Conservation (phyloP, 148 eudicot genomes). For the Simmondsia chinensis region DNA sequence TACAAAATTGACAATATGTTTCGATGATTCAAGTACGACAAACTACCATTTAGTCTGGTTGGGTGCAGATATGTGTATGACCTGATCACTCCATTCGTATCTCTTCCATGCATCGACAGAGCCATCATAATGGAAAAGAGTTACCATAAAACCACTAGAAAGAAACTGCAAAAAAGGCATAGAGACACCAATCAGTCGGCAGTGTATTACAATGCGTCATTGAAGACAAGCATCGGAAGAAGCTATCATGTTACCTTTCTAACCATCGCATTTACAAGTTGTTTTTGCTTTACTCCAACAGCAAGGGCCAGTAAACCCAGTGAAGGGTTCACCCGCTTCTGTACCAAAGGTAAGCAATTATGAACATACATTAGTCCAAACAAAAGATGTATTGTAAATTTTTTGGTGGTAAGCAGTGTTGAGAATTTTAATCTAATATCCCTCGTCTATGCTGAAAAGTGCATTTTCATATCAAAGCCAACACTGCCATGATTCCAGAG, state of each 20-base stretch:
- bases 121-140: constrained; percentile 91
- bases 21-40: background rate
- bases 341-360: too few species aligned
- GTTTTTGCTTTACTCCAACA: constrained; percentile 73
- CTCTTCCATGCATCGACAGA: constrained; percentile 66
- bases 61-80: constrained; percentile 63
- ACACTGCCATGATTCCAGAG: too few species aligned
- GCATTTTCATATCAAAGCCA: too few species aligned
- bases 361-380: too few species aligned
- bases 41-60: constrained; percentile 95
- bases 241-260: constrained; percentile 72
- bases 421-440: too few species aligned
- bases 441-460: too few species aligned
- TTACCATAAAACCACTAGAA: constrained; percentile 44
- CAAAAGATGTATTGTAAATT: too few species aligned
- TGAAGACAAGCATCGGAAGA: too few species aligned
- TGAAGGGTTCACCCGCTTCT: constrained; percentile 33
- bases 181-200: background rate
- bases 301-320: constrained; percentile 42
- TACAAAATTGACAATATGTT: background rate
- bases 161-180: constrained; percentile 47
- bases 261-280: constrained; percentile 64
- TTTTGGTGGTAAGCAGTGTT: too few species aligned
- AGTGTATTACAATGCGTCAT: background rate
- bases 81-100: constrained; percentile 57